Evolutionary conservation across 2,329 filamentous ascomycete genomes (phyloP), one percentile per base, ranked within the genome.

Genomic region (Claviceps digitariae): DNA sequence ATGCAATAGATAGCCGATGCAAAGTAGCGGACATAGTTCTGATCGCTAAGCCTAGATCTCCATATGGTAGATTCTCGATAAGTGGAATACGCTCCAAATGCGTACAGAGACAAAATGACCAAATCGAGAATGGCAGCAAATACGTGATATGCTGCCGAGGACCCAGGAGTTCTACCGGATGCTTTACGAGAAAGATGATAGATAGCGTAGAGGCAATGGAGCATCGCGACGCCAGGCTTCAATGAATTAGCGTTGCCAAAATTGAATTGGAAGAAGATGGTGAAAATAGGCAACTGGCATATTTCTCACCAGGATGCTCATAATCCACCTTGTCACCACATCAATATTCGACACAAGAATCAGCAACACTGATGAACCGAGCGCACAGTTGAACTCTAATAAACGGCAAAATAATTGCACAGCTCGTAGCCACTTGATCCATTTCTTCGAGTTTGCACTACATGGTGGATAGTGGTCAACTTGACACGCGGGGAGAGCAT

Each of bases 91-190:
- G 72, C 73, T 7, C 76, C 76, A 56, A 79, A 83, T 7, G 72
- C 72, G 61, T 79, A 84, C 40, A 83, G 69, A 9, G 77, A 73
- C 27, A 78, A 59, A 46, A 78, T 68, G 12, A 70, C 71, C 15
- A 81, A 62, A 66, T 97, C 91, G 44, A 86, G 78, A 45, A 89
- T 71, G 12, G 80, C 75, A 2, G 90, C 82, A 66, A 96, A 97
- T 54, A 93, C 71, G 68, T 94, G 89, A 68, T 97, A 97, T 58
- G 88, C 91, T 15, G 88, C 84, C 20, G 89, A 87, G 23, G 88
- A 95, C 3, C 76, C 84, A 0, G 91, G 83, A 0, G 90, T 82
- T 51, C 90, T 82, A 46, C 76, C 79, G 48, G 81, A 81, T 1
- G 87, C 78, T 40, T 83, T 80, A 34, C 87, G 81, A 15, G 79